Percentiles rank a stretch among this genome's conserved stretches.
phyloP scores from a whole-genome alignment of 148 eudicot species.

The Persicaria tinctoria region DNA sequence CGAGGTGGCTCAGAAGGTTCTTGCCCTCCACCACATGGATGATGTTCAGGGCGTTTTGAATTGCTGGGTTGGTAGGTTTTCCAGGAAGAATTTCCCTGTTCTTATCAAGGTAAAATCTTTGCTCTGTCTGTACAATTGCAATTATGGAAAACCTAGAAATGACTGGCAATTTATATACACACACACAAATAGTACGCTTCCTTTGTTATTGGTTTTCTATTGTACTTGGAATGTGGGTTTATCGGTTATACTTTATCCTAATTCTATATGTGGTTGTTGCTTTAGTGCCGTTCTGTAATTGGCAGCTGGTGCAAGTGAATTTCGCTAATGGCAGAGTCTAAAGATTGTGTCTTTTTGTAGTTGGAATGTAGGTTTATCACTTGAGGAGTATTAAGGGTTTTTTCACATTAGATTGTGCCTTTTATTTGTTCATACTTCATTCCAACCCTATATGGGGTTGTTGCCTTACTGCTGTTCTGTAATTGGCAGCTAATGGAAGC shows the following conservation, averaged over 20 bases:
- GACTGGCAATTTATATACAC: not conserved
- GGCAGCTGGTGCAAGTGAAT: not conserved
- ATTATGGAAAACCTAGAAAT: too few relatives aligned
- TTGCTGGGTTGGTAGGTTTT: conserved; percentile 81
- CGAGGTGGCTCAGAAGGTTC: conserved; percentile 52
- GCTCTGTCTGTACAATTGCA: not conserved
- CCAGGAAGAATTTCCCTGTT: conserved; percentile 69
- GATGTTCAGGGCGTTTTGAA: conserved; percentile 69
- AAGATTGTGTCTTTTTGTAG: not conserved
- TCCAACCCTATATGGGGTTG: not conserved
- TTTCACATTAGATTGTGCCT: not conserved
- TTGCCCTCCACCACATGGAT: conserved; percentile 30
- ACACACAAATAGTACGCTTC: too few relatives aligned
- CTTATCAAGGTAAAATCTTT: conserved; percentile 47
- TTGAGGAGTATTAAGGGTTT: not conserved
- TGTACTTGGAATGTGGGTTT: too few relatives aligned
- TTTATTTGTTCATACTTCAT: not conserved
- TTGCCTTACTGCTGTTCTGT: not conserved
- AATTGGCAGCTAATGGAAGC: conserved; percentile 3
- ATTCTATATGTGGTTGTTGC: too few relatives aligned
- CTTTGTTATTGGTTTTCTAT: too few relatives aligned
- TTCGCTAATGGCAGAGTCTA: not conserved
- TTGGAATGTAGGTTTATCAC: not conserved
- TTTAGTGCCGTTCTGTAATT: too few relatives aligned
- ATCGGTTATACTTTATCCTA: too few relatives aligned